Evolutionary conservation across 2,329 filamentous ascomycete species (phyloP), one percentile per base, ranked within the genome.

Genomic region (Anthostomella pinea): DNA sequence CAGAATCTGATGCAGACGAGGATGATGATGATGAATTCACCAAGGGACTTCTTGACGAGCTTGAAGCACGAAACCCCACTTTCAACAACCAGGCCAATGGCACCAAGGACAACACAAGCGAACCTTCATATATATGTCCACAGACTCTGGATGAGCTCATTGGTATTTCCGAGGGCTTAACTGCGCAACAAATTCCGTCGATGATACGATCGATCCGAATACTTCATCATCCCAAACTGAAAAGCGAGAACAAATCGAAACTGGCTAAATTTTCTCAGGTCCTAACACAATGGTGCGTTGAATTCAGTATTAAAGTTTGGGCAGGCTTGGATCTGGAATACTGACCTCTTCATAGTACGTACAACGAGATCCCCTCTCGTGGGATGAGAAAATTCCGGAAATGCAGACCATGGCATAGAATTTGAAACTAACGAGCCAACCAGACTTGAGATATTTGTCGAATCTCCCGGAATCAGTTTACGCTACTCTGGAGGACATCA

Each of bases 201-300:
- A 83, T 94, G 25, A 73, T 98, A 16, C 90, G 95, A 62, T 80
- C 91, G 43, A 93, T 98, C 52, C 81, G 93, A 63, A 85, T 90
- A 9, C 69, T 95, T n/a, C 85, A 97, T 59, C 89, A 97, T 57
- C 86, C 91, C 6, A 90, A 91, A 49, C 75, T 98, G 20, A 80
- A 85, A 45, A 79, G 78, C 48, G 81, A 84, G 41, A 96, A 98
- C 67, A 96, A 95, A 66, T 75, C 79, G 46, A 89, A 87, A 56
- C 77, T 97, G 10, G 61, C 78, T 41, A 71, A 77, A 32, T 89
- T 91, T 56, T 72, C 83, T 4, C 67, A 69, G 21, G 72, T 75
- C 5, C 69, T 91, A 8, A 75, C 90, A 16, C 79, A 85, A 43
- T 77, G n/a, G n/a, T n/a, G n/a, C n/a, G n/a, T n/a, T n/a, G n/a